Evolutionary conservation across 441 rosid genomes (phyloP).

Genomic region (Eutrema salsugineum): DNA sequence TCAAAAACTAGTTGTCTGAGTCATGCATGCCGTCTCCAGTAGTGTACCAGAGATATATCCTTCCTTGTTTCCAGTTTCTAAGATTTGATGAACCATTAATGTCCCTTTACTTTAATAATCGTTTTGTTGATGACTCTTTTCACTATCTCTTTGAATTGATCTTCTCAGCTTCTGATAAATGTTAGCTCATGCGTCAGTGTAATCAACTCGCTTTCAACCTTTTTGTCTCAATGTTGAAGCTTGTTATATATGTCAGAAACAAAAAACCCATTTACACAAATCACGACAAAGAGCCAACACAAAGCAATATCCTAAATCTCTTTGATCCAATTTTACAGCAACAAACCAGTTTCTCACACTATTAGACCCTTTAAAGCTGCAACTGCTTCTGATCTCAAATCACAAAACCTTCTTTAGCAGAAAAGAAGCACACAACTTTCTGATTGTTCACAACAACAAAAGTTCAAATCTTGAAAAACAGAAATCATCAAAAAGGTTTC

Average conservation of each 20-base stretch:
- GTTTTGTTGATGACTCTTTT: no score
- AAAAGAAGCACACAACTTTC: slow-evolving; percentile 11
- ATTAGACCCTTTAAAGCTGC: slow-evolving; percentile 5
- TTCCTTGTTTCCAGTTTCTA: no score
- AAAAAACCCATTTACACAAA: background rate
- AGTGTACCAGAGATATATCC: no score
- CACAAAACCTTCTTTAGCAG: slow-evolving; percentile 6
- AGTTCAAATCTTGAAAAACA: slow-evolving; percentile 27
- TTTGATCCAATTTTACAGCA: slow-evolving; percentile 27
- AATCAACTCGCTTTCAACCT: background rate
- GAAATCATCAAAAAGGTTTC: slow-evolving; percentile 45
- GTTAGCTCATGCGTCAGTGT: no score
- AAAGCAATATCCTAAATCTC: slow-evolving; percentile 8
- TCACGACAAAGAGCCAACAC: background rate
- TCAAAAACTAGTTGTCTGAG: no score
- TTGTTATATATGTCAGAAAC: background rate
- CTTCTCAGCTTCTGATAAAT: no score
- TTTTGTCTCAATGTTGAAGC: background rate
- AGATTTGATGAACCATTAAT: no score
- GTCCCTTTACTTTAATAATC: no score
- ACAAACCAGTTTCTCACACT: slow-evolving; percentile 22
- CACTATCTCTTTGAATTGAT: no score
- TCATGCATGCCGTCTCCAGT: no score
- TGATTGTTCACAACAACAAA: slow-evolving; percentile 7
- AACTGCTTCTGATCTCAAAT: slow-evolving; percentile 19